These are phyloP conservation scores for Hypocreales sp. DNA, from an alignment of 2,329 filamentous ascomycete species.

Conservation along the genomic window DNA sequence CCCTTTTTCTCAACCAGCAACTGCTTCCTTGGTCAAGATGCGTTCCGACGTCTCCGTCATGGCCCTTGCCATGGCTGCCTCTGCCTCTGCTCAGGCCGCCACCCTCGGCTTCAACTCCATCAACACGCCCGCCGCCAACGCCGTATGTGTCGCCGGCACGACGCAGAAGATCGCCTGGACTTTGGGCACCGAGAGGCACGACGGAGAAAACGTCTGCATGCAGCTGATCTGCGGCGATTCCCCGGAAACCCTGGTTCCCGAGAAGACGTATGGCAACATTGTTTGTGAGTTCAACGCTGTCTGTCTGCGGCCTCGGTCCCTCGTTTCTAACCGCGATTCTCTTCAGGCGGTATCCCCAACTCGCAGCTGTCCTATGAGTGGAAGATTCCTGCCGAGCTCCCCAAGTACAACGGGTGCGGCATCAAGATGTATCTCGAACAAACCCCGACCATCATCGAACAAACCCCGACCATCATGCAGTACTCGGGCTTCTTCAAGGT, in stretches of 20 bases:
- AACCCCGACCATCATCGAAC: constrained; percentile 31
- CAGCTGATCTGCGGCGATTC: constrained; percentile 35
- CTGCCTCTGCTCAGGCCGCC: constrained; percentile 35
- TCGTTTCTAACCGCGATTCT: neutral
- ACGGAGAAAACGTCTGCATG: constrained; percentile 31
- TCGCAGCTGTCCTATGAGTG: constrained; percentile 29
- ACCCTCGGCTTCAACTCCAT: constrained; percentile 44
- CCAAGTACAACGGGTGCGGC: constrained; percentile 35
- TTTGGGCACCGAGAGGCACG: constrained; percentile 21
- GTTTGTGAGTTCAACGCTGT: constrained; percentile 27
- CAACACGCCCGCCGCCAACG: constrained; percentile 25
- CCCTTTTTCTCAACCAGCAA: too few relatives aligned
- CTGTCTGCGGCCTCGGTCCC: too few relatives aligned
- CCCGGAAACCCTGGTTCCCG: constrained; percentile 23
- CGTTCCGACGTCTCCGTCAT: constrained; percentile 31
- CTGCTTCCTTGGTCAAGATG: too few relatives aligned
- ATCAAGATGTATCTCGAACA: constrained; percentile 35
- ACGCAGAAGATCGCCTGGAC: constrained; percentile 36
- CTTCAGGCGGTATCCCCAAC: constrained; percentile 30
- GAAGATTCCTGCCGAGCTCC: constrained; percentile 30
- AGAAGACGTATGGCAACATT: constrained; percentile 28
- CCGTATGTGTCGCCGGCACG: constrained; percentile 31
- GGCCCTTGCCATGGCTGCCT: constrained; percentile 32
- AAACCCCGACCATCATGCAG: constrained; percentile 35
- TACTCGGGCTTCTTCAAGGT: constrained; percentile 30